Evolutionary conservation across 352 stramenopile genomes (phyloP).

Genomic region (Phytopythium sindhum): DNA sequence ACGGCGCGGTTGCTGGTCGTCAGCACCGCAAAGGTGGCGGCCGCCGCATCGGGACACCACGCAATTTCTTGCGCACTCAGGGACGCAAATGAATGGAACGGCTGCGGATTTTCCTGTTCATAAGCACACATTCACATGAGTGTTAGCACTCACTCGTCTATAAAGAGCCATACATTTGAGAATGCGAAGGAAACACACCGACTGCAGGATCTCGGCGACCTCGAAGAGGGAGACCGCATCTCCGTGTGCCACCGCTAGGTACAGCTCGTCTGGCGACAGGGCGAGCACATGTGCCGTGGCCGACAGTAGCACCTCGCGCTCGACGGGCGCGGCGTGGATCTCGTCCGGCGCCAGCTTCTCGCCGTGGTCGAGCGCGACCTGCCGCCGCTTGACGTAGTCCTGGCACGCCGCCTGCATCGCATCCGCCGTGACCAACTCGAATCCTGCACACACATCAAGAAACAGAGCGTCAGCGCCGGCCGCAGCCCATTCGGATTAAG

Average conservation of each 20-base stretch:
- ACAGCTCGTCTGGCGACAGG: conserved; percentile 48
- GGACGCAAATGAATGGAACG: conserved; percentile 36
- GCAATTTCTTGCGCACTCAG: conserved; percentile 44
- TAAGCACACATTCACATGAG: conserved; percentile 2
- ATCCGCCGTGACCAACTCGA: conserved; percentile 34
- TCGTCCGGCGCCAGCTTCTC: conserved; percentile 49
- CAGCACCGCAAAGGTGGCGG: conserved; percentile 32
- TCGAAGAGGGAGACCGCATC: conserved; percentile 50
- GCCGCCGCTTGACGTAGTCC: conserved; percentile 43
- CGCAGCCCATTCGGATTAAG: not conserved
- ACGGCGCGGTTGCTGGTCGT: conserved; percentile 35
- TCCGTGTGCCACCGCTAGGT: conserved; percentile 50
- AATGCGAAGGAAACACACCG: conserved; percentile 25
- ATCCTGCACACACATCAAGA: conserved; percentile 22
- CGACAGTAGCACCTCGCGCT: conserved; percentile 34
- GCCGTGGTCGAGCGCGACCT: conserved; percentile 51
- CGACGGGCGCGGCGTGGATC: conserved; percentile 29
- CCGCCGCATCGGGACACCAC: conserved; percentile 33
- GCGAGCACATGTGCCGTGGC: conserved; percentile 45
- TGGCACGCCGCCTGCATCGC: conserved; percentile 25
- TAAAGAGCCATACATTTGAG: not conserved
- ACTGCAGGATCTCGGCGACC: conserved; percentile 45
- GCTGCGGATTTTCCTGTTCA: conserved; percentile 20
- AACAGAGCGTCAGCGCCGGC: not conserved
- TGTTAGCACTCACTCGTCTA: not conserved